Conservation (phyloP, 768 basidiomycete species). For the Grammothele lineata region DNA sequence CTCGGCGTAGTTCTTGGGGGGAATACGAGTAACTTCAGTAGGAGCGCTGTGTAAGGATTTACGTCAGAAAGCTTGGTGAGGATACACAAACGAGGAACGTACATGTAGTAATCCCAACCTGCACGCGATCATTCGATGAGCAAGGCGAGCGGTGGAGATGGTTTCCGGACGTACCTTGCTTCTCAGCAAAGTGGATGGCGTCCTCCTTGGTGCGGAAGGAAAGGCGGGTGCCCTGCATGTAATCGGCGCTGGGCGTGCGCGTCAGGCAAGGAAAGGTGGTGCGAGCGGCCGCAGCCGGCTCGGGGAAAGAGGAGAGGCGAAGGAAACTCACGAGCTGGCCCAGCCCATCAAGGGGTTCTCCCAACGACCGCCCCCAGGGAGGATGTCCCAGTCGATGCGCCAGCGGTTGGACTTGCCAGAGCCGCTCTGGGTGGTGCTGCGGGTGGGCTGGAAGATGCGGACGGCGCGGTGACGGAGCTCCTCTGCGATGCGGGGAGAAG, state of each 20-base stretch:
- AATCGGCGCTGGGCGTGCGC: slow-evolving; percentile 68
- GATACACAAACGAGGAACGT: slow-evolving; percentile 27
- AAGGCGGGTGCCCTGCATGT: slow-evolving; percentile 88
- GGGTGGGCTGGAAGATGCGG: slow-evolving; percentile 88
- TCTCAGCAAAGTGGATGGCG: slow-evolving; percentile 93
- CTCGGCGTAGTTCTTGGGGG: slow-evolving; percentile 87
- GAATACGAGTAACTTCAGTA: slow-evolving; percentile 58
- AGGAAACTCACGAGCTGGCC: slow-evolving; percentile 79
- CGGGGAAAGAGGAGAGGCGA: background rate
- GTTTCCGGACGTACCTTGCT: slow-evolving; percentile 63
- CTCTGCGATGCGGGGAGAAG: slow-evolving; percentile 35
- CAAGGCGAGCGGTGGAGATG: no score
- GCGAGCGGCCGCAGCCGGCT: no score
- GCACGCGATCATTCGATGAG: no score
- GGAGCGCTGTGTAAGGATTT: background rate
- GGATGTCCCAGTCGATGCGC: slow-evolving; percentile 91
- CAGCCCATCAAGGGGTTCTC: slow-evolving; percentile 98
- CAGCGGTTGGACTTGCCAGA: slow-evolving; percentile 81
- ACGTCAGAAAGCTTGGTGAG: background rate
- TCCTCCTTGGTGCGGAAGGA: slow-evolving; percentile 85
- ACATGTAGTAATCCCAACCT: slow-evolving; percentile 96
- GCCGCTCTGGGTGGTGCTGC: slow-evolving; percentile 95
- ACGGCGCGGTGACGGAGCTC: slow-evolving; percentile 86
- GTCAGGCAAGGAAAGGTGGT: background rate
- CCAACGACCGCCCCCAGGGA: slow-evolving; percentile 91